Base-by-base conservation (phyloP, 2,329 filamentous ascomycete genomes). In the Ophiobolus disseminans region DNA sequence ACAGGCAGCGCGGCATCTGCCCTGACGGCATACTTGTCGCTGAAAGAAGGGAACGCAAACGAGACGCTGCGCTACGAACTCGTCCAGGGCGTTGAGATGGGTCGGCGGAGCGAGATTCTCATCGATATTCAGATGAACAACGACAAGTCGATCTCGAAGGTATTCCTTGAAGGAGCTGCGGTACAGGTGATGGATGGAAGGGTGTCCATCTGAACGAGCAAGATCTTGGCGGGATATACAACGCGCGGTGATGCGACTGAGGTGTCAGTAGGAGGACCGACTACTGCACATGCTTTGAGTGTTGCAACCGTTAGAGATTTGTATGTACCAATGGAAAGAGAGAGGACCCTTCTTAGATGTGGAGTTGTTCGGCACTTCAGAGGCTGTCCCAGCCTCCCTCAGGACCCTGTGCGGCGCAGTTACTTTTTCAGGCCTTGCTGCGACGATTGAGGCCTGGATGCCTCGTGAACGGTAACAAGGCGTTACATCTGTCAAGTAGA, bases 61-160 rank as follows among this genome's bases (percentile, higher is more conserved):
- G 65, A 70, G 57, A 65, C 55, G 21, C 62, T 68, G 50, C 65
- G 63, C 48, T 81, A 72, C 54, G 69, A 66, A 21, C 75, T 81
- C 44, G 70, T 72, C 46, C 79, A 83, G 63, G 79, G 79, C 9
- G 73, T 79, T 11, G 80, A 81, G 66, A 81, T 81, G 75, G 79
- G 77, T 20, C 72, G 79, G 56, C 66, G 64, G 59, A 81, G 79
- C 61, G 75, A 79, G 17, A 78, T 81, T 57, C 72, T 73, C 34
- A 72, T 82, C 21, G 72, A 73, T 28, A 74, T 82, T 37, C 69
- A 68, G 43, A 56, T 80, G 64, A 66, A 69, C 42, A 58, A 70
- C 40, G 54, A 59, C 17, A 58, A 67, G n/a, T 59, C 64, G 3
- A 68, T 80, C 16, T 68, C 75, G 48, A 69, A 62, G 30, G 60